Base-by-base conservation (phyloP, 1,284 basidiomycete species). In the Austroboletus novae-zelandiae region DNA sequence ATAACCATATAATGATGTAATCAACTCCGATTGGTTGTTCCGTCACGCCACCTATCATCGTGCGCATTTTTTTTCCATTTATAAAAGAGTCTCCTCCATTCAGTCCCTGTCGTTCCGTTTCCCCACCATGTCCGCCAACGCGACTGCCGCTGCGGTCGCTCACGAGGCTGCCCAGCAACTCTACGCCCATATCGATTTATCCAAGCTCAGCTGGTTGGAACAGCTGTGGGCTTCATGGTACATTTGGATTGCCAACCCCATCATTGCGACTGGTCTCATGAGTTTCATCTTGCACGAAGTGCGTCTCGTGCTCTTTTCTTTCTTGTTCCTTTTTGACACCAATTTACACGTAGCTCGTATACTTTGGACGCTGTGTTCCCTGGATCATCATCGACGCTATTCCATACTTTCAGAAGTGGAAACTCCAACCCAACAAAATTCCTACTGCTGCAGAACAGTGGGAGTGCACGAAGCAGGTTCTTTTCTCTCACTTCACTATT, bases 311-410 rank as follows among this genome's bases (percentile, higher is more conserved):
- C n/a, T 37, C 6, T 4, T 7, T 2, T 2, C 15, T 4, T 2
- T 1, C 13, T 10, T 1, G 25, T 20, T 18, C 35, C 4, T 2
- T 29, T 14, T 39, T 59, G 40, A 59, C 43, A 2, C 25, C 1
- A 1, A 29, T 17, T 30, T 13, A 20, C 18, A 14, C 51, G 47
- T 18, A 96, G 92, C 69, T 95, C 62, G 91, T 98, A 40, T 99
- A 99, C 78, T 99, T 99, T 70, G 96, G 96, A 27, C 91, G 96
- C 34, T 88, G 87, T 57, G 74, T 99, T 23, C 97, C 96, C 0
- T 98, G 94, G 92, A 89, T 98, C 64, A 89, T 98, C 71, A 89
- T 98, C 69, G 97, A 98, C 71, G 74, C 85, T 4, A 94, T 94
- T 46, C 94, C 94, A 0, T 96, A 91, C 74, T 98, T 98, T 76